Evolutionary conservation across 192 early-diverging fungal genomes (phyloP).

Genomic region (Chytriomyces confervae): DNA sequence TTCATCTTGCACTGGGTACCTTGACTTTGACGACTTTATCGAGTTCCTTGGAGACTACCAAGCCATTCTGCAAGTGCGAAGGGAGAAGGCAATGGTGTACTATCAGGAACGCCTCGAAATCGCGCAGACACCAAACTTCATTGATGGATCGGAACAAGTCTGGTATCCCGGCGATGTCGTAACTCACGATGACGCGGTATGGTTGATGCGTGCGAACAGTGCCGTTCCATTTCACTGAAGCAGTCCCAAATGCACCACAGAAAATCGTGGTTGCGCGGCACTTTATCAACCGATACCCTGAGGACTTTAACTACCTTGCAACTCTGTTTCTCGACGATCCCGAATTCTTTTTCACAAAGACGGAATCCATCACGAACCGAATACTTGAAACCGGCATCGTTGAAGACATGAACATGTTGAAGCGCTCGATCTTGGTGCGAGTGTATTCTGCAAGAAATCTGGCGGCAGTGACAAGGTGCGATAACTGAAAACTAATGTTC

Average conservation of each 20-base stretch:
- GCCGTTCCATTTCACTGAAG: neutral
- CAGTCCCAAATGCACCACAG: neutral
- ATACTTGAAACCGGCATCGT: slow-evolving; percentile 23
- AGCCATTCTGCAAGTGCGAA: slow-evolving; percentile 28
- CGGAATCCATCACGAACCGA: slow-evolving; percentile 21
- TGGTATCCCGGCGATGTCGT: slow-evolving; percentile 4
- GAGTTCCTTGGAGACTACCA: slow-evolving; percentile 52
- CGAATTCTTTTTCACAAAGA: slow-evolving; percentile 38
- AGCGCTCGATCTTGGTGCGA: slow-evolving; percentile 39
- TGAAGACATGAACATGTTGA: slow-evolving; percentile 34
- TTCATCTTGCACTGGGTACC: slow-evolving; percentile 39
- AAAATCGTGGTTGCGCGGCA: slow-evolving; percentile 34
- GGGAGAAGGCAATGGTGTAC: slow-evolving; percentile 25
- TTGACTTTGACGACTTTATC: slow-evolving; percentile 54
- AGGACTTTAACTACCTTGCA: slow-evolving; percentile 30
- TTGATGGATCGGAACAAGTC: neutral
- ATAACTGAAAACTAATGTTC: slow-evolving; percentile 4
- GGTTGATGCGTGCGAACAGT: neutral
- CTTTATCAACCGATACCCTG: slow-evolving; percentile 43
- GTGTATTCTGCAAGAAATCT: slow-evolving; percentile 37
- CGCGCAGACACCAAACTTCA: slow-evolving; percentile 6
- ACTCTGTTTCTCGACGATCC: slow-evolving; percentile 43
- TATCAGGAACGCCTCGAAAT: slow-evolving; percentile 9
- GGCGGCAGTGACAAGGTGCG: slow-evolving; percentile 11
- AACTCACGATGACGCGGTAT: slow-evolving; percentile 26